phyloP scores from a whole-genome alignment of 208 protist species.

The Lotmaria passim region DNA sequence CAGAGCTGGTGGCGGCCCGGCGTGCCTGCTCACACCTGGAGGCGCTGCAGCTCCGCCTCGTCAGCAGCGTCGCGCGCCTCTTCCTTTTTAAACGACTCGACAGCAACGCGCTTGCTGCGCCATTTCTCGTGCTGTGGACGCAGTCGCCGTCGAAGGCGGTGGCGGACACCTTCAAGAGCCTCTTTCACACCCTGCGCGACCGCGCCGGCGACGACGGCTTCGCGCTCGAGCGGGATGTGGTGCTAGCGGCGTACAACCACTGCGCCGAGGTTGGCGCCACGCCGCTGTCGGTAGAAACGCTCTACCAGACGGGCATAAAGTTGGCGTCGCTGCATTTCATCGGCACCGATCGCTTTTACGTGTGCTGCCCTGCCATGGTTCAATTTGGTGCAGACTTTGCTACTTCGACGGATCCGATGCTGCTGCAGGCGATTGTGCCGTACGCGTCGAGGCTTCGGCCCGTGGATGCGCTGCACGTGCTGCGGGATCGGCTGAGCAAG shows the following conservation, averaged over 20 bases:
- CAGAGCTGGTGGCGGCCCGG: conserved; percentile 42
- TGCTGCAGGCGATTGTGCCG: conserved; percentile 67
- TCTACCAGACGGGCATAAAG: conserved; percentile 75
- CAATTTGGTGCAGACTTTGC: conserved; percentile 80
- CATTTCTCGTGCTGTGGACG: conserved; percentile 71
- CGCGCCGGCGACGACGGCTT: conserved; percentile 56
- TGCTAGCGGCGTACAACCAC: conserved; percentile 68
- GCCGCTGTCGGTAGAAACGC: conserved; percentile 59
- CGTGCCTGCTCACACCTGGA: conserved; percentile 47
- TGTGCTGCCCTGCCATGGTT: conserved; percentile 60
- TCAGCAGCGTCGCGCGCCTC: conserved; percentile 58
- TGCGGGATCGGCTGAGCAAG: conserved; percentile 44
- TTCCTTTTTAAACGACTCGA: conserved; percentile 68
- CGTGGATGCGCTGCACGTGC: conserved; percentile 58
- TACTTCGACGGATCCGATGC: conserved; percentile 62
- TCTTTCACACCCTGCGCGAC: conserved; percentile 84
- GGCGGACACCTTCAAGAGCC: conserved; percentile 74
- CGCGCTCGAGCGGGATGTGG: conserved; percentile 68
- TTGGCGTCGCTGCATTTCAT: conserved; percentile 85
- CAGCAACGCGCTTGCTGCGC: conserved; percentile 44
- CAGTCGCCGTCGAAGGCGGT: conserved; percentile 70
- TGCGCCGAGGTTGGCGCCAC: conserved; percentile 69
- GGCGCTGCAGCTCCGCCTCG: conserved; percentile 69
- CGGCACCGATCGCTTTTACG: conserved; percentile 74
- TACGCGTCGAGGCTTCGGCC: conserved; percentile 77